Conservation (phyloP, 2,329 filamentous ascomycete species). For the Aspergillus novoparasiticus region DNA sequence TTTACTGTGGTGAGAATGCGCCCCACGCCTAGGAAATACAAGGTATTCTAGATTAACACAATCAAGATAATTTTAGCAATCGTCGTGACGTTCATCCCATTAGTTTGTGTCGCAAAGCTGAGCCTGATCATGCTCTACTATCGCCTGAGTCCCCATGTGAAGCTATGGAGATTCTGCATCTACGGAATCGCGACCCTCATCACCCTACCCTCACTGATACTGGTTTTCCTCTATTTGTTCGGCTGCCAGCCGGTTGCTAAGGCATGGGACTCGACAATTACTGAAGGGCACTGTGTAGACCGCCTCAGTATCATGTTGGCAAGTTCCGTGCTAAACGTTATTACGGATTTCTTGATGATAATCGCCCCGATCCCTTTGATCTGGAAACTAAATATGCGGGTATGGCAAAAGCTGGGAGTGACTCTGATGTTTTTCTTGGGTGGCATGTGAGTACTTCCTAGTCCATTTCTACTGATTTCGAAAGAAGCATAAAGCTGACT, state of each 20-base stretch:
- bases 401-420: background rate
- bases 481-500: background rate
- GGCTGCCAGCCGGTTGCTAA: background rate
- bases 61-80: background rate
- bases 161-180: background rate
- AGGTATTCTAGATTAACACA: background rate
- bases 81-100: background rate
- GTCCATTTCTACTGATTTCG: no score
- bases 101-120: background rate
- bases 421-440: background rate
- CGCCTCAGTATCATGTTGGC: background rate
- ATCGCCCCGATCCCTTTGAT: background rate
- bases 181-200: background rate
- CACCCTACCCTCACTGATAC: background rate
- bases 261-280: background rate
- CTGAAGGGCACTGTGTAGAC: background rate
- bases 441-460: background rate
- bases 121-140: background rate
- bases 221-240: background rate
- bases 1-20: background rate
- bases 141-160: background rate
- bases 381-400: background rate
- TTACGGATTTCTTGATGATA: slow-evolving; percentile 1
- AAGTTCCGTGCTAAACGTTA: background rate
- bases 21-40: background rate